Base-by-base conservation (phyloP, 1,284 basidiomycete species). In the Bondarzewia mesenterica region DNA sequence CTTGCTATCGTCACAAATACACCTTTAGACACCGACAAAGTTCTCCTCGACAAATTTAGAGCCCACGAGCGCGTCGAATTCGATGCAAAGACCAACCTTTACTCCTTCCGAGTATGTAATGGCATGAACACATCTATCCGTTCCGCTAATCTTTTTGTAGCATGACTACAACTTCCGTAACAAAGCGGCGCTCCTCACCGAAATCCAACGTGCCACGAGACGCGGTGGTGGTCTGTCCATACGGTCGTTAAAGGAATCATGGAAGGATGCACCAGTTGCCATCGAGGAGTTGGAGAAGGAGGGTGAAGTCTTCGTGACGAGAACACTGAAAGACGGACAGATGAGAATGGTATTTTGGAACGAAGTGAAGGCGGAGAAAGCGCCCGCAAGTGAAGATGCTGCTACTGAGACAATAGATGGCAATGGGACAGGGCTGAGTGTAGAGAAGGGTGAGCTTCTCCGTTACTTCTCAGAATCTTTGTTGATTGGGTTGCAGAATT, bases 341-440 rank as follows among this genome's bases (percentile, higher is more conserved):
- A 70, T 89, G 63, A 79, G 85, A 52, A 88, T 89, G 78, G 92
- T 93, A 0, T 94, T 93, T 59, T 92, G 86, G 82, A 94, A 95
- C 58, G 90, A 93, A 61, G 76, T 93, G 41, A 87, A 87, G 56
- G 78, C 82, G 0, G 77, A 75, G 21, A 83, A 81, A 82, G 51
- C 74, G 65, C 47, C 88, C 80, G 5, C 84, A 80, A 3, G 74
- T 73, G 59, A 63, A 69, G 16, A 44, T 2, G 43, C 36, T 10
- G 50, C 51, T 22, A 21, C 20, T 3, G 43, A 47, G 25, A 35
- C 45, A 23, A 46, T 40, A 7, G 48, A 46, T 21, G 46, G 47
- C 44, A 52, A 55, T 21, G 48, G 51, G 21, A 51, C 51, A 5
- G 54, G 54, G 7, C 47, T 56, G 7, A 48, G 51, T 22, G 80